Percentiles rank a stretch among this genome's conserved stretches.
phyloP scores from a whole-genome alignment of 371 early-diverging fungal species.

The Lichtheimia hyalospora region DNA sequence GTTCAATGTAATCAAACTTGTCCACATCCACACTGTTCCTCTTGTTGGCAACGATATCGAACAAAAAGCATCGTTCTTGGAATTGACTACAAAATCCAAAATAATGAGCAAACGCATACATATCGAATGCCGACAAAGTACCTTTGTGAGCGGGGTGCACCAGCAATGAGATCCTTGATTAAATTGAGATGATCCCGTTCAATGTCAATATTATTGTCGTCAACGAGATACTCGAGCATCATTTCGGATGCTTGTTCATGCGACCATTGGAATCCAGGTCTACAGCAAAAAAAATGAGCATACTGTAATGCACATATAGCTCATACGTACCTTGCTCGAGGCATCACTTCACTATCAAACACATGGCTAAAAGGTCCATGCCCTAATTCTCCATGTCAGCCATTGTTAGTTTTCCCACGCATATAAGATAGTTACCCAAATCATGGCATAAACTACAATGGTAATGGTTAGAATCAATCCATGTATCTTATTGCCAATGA shows the following conservation, averaged over 20 bases:
- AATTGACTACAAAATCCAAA: slow-evolving; percentile 17
- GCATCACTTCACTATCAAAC: slow-evolving; percentile 90
- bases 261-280: slow-evolving; percentile 77
- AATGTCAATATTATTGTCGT: slow-evolving; percentile 79
- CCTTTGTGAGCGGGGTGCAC: slow-evolving; percentile 53
- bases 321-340: slow-evolving; percentile 43
- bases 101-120: too few relatives aligned
- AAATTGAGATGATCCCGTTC: slow-evolving; percentile 68
- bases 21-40: slow-evolving; percentile 94
- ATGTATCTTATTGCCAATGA: not conserved
- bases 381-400: slow-evolving; percentile 33
- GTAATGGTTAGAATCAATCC: not conserved
- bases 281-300: slow-evolving; percentile 2
- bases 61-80: slow-evolving; percentile 68
- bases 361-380: slow-evolving; percentile 96
- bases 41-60: slow-evolving; percentile 96
- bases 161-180: slow-evolving; percentile 86
- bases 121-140: slow-evolving; percentile 4
- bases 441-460: slow-evolving; percentile 81
- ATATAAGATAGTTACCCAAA: slow-evolving; percentile 58
- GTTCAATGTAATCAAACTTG: slow-evolving; percentile 94
- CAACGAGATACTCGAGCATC: slow-evolving; percentile 87
- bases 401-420: not conserved
- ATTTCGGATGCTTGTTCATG: slow-evolving; percentile 88
- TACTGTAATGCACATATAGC: not conserved